Percentiles rank a stretch among this genome's conserved stretches.
Evolutionary conservation across 177 flowering plant species (phyloP).

Genomic region (Vitis hybrid): DNA sequence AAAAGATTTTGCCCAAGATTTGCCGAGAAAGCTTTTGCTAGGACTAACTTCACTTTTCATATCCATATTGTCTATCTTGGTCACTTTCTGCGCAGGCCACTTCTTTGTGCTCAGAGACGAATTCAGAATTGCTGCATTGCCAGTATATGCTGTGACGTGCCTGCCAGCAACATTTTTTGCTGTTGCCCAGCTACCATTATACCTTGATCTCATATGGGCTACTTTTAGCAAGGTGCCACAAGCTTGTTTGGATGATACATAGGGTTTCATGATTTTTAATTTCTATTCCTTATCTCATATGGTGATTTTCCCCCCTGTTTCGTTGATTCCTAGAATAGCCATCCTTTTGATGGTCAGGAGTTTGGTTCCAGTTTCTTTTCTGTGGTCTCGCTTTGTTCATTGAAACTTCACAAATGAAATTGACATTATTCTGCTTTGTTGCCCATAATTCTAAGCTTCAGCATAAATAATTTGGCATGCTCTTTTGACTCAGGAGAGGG

Average conservation of each 20-base stretch:
- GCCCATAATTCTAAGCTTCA: too few species aligned
- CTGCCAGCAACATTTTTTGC: slow-evolving; percentile 28
- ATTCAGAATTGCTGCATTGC: slow-evolving; percentile 27
- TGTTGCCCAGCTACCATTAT: slow-evolving; percentile 25
- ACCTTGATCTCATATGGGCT: slow-evolving; percentile 26
- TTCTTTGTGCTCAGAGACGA: slow-evolving; percentile 33
- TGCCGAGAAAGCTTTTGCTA: slow-evolving; percentile 32
- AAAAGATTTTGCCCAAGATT: slow-evolving; percentile 26
- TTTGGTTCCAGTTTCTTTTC: too few species aligned
- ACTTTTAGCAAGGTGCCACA: slow-evolving; percentile 23
- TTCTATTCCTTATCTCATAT: too few species aligned
- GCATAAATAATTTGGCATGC: too few species aligned
- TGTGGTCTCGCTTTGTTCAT: too few species aligned
- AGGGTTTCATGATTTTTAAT: too few species aligned
- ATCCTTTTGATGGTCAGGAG: too few species aligned
- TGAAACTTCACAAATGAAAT: too few species aligned
- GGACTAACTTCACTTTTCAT: slow-evolving; percentile 36
- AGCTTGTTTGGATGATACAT: slow-evolving; percentile 4
- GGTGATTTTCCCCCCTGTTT: too few species aligned
- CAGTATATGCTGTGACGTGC: slow-evolving; percentile 29
- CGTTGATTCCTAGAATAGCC: too few species aligned
- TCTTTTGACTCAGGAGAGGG: too few species aligned
- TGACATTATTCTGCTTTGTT: too few species aligned
- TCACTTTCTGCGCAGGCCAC: slow-evolving; percentile 44
- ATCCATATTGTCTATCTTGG: slow-evolving; percentile 35